phyloP scores from a whole-genome alignment of 106 monocot species.

The Apostasia ramifera region DNA sequence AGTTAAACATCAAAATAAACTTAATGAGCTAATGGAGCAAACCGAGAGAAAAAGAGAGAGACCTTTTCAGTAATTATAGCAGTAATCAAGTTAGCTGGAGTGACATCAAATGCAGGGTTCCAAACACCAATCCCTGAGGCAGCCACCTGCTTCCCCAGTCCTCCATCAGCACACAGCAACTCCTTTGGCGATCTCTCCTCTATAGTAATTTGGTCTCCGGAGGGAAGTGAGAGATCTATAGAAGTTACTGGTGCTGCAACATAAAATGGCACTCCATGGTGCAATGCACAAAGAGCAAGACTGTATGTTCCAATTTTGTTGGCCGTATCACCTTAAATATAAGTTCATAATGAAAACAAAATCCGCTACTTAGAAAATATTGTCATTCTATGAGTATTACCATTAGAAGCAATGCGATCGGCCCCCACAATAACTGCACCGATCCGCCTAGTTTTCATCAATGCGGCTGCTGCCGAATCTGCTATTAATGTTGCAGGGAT shows the following conservation, averaged over 20 bases:
- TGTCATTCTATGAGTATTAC: conserved; percentile 18
- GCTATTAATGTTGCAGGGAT: conserved; percentile 89
- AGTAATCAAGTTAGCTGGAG: conserved; percentile 77
- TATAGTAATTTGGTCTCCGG: conserved; percentile 75
- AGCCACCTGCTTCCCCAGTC: conserved; percentile 85
- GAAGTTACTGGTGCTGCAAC: conserved; percentile 91
- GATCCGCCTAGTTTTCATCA: conserved; percentile 74
- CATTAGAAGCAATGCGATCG: conserved; percentile 89
- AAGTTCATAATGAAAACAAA: neutral
- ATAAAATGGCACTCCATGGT: conserved; percentile 79
- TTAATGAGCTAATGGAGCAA: neutral
- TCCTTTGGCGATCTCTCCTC: conserved; percentile 91
- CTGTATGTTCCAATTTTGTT: conserved; percentile 98
- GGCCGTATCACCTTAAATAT: conserved; percentile 75
- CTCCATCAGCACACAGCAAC: conserved; percentile 78
- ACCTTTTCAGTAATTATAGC: conserved; percentile 98
- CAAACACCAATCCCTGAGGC: conserved; percentile 85
- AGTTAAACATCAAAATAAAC: neutral
- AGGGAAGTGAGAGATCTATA: conserved; percentile 67
- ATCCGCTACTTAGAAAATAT: neutral
- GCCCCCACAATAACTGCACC: conserved; percentile 94
- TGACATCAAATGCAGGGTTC: conserved; percentile 99
- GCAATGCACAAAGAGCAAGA: conserved; percentile 65
- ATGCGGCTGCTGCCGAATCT: conserved; percentile 85
- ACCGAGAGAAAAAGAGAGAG: conserved; percentile 2